Conservation (phyloP, 495 filamentous ascomycete genomes). For the Chaetomium tenue region DNA sequence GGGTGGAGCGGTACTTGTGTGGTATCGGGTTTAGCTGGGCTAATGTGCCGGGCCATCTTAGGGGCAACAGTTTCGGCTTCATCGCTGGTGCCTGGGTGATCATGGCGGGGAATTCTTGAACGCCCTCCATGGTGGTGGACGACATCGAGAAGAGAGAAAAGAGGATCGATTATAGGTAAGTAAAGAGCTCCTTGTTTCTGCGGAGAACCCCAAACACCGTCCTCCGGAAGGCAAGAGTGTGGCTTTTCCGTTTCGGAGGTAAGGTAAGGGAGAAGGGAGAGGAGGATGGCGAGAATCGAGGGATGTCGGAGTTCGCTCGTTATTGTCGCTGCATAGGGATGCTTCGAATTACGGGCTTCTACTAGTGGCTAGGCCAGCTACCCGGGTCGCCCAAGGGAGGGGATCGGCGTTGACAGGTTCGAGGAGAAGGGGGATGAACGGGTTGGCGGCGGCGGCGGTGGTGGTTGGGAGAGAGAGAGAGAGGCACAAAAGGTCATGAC, state of each 20-base stretch:
- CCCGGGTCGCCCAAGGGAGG: not conserved
- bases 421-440: not conserved
- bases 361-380: not conserved
- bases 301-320: conserved; percentile 4
- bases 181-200: not conserved
- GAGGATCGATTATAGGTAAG: not conserved
- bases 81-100: conserved; percentile 23
- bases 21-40: conserved; percentile 55
- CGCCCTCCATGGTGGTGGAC: conserved; percentile 19
- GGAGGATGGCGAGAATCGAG: not conserved
- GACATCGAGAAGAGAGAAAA: not conserved
- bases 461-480: too few species aligned
- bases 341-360: conserved; percentile 1
- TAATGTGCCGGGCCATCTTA: conserved; percentile 32
- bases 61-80: conserved; percentile 35
- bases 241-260: conserved; percentile 1
- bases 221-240: conserved; percentile 3
- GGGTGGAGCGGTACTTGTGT: conserved; percentile 67
- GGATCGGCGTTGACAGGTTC: not conserved
- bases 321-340: conserved; percentile 36
- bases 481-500: not conserved
- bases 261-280: not conserved
- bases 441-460: conserved; percentile 4
- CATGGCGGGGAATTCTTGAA: conserved; percentile 33
- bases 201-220: not conserved